phyloP scores from a whole-genome alignment of 495 filamentous ascomycete genomes.

The Cetradonia linearis region DNA sequence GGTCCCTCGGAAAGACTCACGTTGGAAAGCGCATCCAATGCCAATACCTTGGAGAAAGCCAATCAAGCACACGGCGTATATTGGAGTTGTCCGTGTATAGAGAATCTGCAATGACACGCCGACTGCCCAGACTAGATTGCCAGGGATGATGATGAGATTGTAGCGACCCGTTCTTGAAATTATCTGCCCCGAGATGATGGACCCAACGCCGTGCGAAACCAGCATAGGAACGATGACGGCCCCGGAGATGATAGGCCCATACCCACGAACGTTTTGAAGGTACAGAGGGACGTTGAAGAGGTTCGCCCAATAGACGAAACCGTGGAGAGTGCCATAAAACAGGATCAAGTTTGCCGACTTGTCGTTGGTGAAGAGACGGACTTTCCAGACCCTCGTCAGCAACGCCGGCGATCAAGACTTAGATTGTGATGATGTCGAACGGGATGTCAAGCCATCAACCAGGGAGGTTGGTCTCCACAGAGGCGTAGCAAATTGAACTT shows the following conservation, averaged over 20 bases:
- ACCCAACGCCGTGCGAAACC: conserved; percentile 3
- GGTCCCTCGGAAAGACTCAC: not conserved
- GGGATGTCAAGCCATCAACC: not conserved
- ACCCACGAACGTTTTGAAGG: conserved; percentile 7
- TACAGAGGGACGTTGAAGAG: conserved; percentile 5
- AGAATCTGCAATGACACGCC: conserved; percentile 8
- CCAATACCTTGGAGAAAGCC: conserved; percentile 8
- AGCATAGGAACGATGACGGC: conserved; percentile 10
- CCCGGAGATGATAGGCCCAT: conserved; percentile 6
- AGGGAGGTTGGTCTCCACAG: not conserved
- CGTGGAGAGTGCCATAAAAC: conserved; percentile 4
- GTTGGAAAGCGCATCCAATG: conserved; percentile 4
- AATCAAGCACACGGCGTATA: conserved; percentile 3
- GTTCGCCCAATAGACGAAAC: conserved; percentile 8
- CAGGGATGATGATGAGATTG: not conserved
- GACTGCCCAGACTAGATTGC: conserved; percentile 1
- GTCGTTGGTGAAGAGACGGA: conserved; percentile 9
- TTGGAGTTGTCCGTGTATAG: conserved; percentile 8
- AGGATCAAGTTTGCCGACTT: conserved; percentile 6
- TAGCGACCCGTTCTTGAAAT: conserved; percentile 8
- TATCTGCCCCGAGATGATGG: conserved; percentile 9
- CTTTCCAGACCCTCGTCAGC: not conserved
- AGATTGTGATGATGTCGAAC: no score
- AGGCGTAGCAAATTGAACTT: not conserved
- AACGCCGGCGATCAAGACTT: not conserved